Conservation (phyloP, 208 protist genomes). For the Crithidia bombi region DNA sequence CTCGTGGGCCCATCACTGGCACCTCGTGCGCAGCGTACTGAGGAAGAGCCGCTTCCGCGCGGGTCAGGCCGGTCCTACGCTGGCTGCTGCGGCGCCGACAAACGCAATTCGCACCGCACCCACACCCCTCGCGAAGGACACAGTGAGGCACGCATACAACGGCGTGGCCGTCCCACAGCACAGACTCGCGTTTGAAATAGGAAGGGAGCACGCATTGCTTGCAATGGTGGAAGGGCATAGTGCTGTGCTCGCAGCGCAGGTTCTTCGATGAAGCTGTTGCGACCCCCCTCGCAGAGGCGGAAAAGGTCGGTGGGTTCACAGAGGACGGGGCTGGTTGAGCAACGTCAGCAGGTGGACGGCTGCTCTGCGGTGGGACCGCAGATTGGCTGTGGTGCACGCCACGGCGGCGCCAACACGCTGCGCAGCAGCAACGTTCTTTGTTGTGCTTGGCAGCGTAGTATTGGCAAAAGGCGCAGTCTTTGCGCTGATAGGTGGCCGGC, state of each 20-base stretch:
- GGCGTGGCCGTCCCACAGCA: slow-evolving; percentile 31
- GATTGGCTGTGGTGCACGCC: no score
- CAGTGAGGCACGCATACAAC: slow-evolving; percentile 21
- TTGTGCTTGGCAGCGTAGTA: slow-evolving; percentile 46
- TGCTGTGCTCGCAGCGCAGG: slow-evolving; percentile 20
- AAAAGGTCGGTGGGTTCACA: not conserved
- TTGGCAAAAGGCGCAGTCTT: slow-evolving; percentile 34
- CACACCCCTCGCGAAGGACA: slow-evolving; percentile 5
- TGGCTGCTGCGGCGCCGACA: slow-evolving; percentile 32
- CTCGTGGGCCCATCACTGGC: slow-evolving; percentile 52
- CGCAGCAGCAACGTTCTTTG: slow-evolving; percentile 23
- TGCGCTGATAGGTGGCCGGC: not conserved
- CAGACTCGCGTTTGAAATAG: slow-evolving; percentile 16
- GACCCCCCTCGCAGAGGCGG: not conserved
- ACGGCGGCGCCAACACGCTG: slow-evolving; percentile 26
- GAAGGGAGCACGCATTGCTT: slow-evolving; percentile 33
- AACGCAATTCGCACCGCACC: slow-evolving; percentile 22
- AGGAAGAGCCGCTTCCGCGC: not conserved
- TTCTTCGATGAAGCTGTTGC: not conserved
- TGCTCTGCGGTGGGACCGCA: not conserved
- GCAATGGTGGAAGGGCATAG: slow-evolving; percentile 34
- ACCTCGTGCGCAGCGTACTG: slow-evolving; percentile 52
- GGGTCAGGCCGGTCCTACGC: slow-evolving; percentile 14
- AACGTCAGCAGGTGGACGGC: not conserved
- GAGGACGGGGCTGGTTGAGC: no score